Conservation (phyloP, 441 rosid species). For the Viola pubescens region DNA sequence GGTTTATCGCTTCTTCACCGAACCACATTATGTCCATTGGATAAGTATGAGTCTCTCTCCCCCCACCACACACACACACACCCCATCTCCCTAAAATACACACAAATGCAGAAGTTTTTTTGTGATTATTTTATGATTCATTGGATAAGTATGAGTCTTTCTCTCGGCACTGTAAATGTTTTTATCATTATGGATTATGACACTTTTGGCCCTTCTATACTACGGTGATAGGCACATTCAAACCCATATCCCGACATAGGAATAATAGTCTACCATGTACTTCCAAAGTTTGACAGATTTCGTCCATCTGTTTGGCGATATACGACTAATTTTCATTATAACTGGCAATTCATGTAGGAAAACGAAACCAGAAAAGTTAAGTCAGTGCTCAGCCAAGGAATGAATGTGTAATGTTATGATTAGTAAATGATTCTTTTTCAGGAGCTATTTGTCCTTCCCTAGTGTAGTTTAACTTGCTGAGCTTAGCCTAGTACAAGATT, state of each 20-base stretch:
- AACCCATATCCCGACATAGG: neutral
- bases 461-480: too few species aligned
- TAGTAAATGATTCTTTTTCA: too few species aligned
- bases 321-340: too few species aligned
- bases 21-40: conserved; percentile 65
- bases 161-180: neutral
- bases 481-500: too few species aligned
- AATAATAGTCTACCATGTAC: neutral
- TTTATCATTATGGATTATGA: neutral
- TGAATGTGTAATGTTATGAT: too few species aligned
- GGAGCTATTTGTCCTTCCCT: too few species aligned
- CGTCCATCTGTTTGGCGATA: too few species aligned
- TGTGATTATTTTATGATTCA: neutral
- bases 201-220: neutral
- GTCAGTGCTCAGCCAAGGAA: too few species aligned
- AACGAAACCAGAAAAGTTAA: too few species aligned
- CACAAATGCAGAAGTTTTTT: neutral
- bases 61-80: conserved; percentile 1
- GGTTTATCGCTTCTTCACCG: conserved; percentile 85
- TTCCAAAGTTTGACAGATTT: neutral
- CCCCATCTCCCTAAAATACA: neutral
- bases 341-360: too few species aligned
- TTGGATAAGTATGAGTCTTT: neutral
- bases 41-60: conserved; percentile 44
- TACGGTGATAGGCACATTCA: neutral